Evolutionary conservation across 2,329 filamentous ascomycete species (phyloP), one percentile per base, ranked within the genome.

Genomic region (Elsinoe batatas): DNA sequence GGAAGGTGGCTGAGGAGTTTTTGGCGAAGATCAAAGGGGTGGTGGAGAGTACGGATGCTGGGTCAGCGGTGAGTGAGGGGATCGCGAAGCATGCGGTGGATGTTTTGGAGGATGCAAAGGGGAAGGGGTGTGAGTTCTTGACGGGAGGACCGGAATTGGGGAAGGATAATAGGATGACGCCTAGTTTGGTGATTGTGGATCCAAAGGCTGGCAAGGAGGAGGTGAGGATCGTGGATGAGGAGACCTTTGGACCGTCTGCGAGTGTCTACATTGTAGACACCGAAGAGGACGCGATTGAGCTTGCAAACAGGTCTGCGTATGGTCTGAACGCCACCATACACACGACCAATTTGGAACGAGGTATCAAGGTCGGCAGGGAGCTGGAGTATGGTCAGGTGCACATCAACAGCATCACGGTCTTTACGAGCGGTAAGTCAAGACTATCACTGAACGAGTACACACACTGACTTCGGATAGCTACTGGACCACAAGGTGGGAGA

Each of bases 201-300:
- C 82, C 71, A n/a, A 74, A 77, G 57, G 47, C 33, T 32, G 32
- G 18, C 62, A 38, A 64, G 57, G 30, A 61, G 65, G 76, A 79
- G 0, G 90, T 90, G 86, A 81, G 86, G 56, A 70, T 91, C 13
- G 90, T 84, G 67, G 70, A 77, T 59, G 81, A 77, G 1, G 87
- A 91, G 69, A 84, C 80, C 1, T 91, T 60, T 32, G 56, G 56
- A 10, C 54, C 57, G 8, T 57, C 43, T 15, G 54, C 50, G 13
- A 43, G 54, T 22, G 42, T 58, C 35, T 46, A 59, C 51, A 38
- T 56, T 4, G 46, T 56, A 12, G 61, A 58, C 12, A 59, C 40
- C 22, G 61, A 57, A 35, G 56, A 62, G 15, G 61, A 62, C 22
- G 61, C 63, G 1, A 62, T 67, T 26, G 58, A 62, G 10, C 56